Conservation (phyloP, 163 green algal genomes). For the Scenedesmus sp. region DNA sequence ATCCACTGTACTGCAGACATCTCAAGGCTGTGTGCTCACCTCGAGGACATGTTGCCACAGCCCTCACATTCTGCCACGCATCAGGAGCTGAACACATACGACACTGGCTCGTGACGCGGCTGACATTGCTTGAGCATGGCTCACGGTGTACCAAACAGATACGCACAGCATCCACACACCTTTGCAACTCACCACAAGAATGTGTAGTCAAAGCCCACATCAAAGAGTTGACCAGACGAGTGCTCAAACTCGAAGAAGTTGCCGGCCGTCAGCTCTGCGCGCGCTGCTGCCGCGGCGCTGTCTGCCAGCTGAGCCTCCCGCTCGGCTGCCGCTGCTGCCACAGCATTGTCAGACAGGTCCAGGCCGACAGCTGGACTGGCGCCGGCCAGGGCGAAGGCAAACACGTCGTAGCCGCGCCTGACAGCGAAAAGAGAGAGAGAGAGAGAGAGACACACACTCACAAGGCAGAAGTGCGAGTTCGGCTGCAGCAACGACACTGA, state of each 20-base stretch:
- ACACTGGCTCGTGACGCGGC: too few relatives aligned
- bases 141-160: neutral
- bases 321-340: slow-evolving; percentile 27
- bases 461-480: neutral
- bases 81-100: too few relatives aligned
- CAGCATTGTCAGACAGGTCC: slow-evolving; percentile 2
- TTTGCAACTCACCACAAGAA: slow-evolving; percentile 28
- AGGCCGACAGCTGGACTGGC: slow-evolving; percentile 31
- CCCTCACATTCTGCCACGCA: too few relatives aligned
- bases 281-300: slow-evolving; percentile 3
- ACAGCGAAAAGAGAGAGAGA: neutral
- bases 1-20: too few relatives aligned
- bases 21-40: too few relatives aligned
- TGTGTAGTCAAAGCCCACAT: slow-evolving; percentile 37
- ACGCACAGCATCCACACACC: neutral
- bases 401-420: slow-evolving; percentile 21
- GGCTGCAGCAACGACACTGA: neutral
- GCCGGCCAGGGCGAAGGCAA: slow-evolving; percentile 16
- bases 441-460: too few relatives aligned
- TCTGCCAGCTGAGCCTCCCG: neutral
- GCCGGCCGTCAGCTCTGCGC: neutral
- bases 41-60: too few relatives aligned
- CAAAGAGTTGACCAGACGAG: neutral
- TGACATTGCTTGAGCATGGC: too few relatives aligned
- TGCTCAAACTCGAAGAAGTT: slow-evolving; percentile 22